These are phyloP conservation scores for Zymoseptoria ardabiliae DNA, from an alignment of 2,329 filamentous ascomycete species.

Conservation along the genomic window DNA sequence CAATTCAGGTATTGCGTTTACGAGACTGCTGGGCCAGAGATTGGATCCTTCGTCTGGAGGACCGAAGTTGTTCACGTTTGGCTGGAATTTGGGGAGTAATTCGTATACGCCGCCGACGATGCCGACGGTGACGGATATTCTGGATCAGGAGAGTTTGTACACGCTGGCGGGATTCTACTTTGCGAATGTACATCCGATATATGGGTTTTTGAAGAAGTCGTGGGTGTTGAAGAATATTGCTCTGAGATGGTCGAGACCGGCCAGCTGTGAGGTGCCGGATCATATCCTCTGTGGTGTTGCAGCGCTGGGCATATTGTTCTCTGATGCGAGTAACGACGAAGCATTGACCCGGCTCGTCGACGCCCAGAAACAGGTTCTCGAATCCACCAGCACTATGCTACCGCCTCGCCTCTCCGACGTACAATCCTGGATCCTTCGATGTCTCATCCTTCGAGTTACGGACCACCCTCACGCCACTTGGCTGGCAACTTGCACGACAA, in stretches of 20 bases:
- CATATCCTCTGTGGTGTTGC: conserved; percentile 49
- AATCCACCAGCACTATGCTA: conserved; percentile 30
- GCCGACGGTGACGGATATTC: conserved; percentile 37
- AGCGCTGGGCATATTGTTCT: conserved; percentile 47
- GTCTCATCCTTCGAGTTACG: conserved; percentile 47
- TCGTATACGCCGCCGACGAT: conserved; percentile 13
- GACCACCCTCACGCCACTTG: conserved; percentile 48
- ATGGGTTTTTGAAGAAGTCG: conserved; percentile 42
- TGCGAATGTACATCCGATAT: conserved; percentile 46
- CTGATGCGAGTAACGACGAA: conserved; percentile 26
- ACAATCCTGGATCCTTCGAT: conserved; percentile 48
- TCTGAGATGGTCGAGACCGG: conserved; percentile 18
- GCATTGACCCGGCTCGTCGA: conserved; percentile 22
- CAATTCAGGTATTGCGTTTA: conserved; percentile 52
- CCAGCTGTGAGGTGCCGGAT: conserved; percentile 21
- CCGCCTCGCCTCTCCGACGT: conserved; percentile 37
- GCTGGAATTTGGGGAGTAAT: conserved; percentile 45
- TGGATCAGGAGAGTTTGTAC: conserved; percentile 44
- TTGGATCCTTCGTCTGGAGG: conserved; percentile 47
- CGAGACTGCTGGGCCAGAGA: conserved; percentile 45
- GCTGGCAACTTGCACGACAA: conserved; percentile 51
- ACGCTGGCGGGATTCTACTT: conserved; percentile 44
- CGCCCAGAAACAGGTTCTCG: conserved; percentile 40
- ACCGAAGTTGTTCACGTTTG: conserved; percentile 49
- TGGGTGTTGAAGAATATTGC: conserved; percentile 21